Conservation (phyloP, 169 alveolate species). For the Pseudocohnilembus persalinus region DNA sequence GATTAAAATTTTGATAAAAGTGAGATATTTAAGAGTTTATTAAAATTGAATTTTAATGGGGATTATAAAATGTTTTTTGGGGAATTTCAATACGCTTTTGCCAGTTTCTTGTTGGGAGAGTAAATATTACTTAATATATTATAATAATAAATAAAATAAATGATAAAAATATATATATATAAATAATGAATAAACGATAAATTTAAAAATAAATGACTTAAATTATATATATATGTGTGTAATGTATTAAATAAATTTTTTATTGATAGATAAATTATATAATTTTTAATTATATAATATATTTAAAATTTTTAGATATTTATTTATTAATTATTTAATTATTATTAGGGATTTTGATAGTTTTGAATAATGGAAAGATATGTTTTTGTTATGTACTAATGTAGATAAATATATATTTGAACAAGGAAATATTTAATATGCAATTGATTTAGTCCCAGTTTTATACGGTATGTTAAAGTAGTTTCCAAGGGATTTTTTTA, state of each 20-base stretch:
- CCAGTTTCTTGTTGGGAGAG: slow-evolving; percentile 54
- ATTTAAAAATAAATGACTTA: no score
- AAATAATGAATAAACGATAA: no score
- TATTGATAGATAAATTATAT: no score
- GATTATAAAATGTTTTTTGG: slow-evolving; percentile 48
- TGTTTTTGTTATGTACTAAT: slow-evolving; percentile 34
- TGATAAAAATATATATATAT: no score
- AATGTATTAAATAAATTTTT: no score
- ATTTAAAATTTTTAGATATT: no score
- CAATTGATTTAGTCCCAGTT: slow-evolving; percentile 26
- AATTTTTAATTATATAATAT: no score
- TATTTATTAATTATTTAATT: no score
- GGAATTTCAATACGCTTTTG: slow-evolving; percentile 64
- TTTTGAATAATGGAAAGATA: slow-evolving; percentile 65
- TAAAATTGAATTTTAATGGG: slow-evolving; percentile 14
- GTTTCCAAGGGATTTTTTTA: slow-evolving; percentile 48
- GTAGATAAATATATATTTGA: slow-evolving; percentile 50
- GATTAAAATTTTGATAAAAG: slow-evolving; percentile 57
- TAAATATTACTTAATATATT: no score
- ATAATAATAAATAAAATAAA: no score
- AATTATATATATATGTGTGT: no score
- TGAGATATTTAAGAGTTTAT: slow-evolving; percentile 29
- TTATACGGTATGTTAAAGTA: slow-evolving; percentile 41
- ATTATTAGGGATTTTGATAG: slow-evolving; percentile 36
- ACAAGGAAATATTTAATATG: slow-evolving; percentile 10